Evolutionary conservation across 768 basidiomycete species (phyloP).

Genomic region (Tricholoma matsutake): DNA sequence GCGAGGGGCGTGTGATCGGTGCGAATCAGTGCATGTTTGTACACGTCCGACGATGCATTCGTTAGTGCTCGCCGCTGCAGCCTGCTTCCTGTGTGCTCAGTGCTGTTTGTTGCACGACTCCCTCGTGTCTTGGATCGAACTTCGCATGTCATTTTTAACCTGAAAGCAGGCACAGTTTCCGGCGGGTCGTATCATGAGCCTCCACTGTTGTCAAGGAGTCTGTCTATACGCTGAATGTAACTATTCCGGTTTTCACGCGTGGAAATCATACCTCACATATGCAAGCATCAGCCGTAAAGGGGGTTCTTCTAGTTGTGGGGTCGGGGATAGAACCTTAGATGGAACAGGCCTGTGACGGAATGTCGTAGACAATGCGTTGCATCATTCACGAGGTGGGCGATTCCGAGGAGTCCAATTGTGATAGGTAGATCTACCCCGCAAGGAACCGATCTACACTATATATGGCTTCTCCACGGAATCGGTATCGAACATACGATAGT

Average conservation of each 20-base stretch:
- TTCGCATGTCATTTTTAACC: not conserved
- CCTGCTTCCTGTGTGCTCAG: not conserved
- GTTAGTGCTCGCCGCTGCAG: not conserved
- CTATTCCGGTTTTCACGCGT: not conserved
- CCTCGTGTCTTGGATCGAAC: not conserved
- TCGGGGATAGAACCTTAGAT: not conserved
- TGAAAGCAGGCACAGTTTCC: not conserved
- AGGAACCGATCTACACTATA: not conserved
- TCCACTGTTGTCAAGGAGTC: not conserved
- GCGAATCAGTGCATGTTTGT: conserved; percentile 12
- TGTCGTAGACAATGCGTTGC: not conserved
- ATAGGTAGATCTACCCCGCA: not conserved
- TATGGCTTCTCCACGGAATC: not conserved
- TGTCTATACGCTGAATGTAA: not conserved
- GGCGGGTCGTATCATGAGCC: not conserved
- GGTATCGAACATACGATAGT: not conserved
- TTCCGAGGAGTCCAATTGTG: not conserved
- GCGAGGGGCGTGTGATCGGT: conserved; percentile 18
- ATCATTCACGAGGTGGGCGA: not conserved
- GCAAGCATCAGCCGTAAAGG: not conserved
- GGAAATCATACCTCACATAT: not conserved
- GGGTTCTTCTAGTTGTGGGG: not conserved
- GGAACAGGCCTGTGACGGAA: not conserved
- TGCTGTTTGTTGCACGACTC: not conserved
- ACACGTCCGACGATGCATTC: not conserved